These are phyloP conservation scores for Primulina tabacum DNA, from an alignment of 257 asterid species.

Conservation along the genomic window DNA sequence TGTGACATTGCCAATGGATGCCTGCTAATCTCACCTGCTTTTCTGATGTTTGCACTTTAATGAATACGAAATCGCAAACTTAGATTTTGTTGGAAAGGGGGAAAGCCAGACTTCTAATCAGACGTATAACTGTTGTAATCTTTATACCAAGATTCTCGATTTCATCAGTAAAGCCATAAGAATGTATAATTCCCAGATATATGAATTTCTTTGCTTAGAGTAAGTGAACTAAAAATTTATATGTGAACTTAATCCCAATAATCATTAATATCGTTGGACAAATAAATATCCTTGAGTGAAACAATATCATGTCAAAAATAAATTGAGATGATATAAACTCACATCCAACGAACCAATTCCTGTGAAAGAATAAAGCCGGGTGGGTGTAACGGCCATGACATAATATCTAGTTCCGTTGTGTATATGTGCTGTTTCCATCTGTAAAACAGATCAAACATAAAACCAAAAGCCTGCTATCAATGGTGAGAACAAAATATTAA, in stretches of 20 bases:
- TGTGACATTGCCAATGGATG: slow-evolving; percentile 2
- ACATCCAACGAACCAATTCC: slow-evolving; percentile 90
- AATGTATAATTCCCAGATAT: background rate
- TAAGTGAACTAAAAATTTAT: slow-evolving; percentile 7
- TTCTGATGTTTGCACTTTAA: slow-evolving; percentile 16
- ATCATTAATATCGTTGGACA: background rate
- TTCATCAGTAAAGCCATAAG: background rate
- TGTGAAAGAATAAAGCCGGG: slow-evolving; percentile 91
- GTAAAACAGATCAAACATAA: slow-evolving; percentile 25
- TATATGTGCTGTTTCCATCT: slow-evolving; percentile 86
- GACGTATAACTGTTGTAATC: background rate
- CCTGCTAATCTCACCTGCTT: slow-evolving; percentile 5
- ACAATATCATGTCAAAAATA: background rate
- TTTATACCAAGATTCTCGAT: slow-evolving; percentile 1
- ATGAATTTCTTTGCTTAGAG: background rate
- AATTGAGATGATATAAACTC: slow-evolving; percentile 29
- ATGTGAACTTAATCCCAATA: background rate
- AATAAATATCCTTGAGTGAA: slow-evolving; percentile 2
- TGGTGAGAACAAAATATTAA: slow-evolving; percentile 23
- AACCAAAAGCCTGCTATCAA: slow-evolving; percentile 10
- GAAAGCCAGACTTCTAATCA: slow-evolving; percentile 1
- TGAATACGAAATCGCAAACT: background rate
- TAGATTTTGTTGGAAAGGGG: background rate
- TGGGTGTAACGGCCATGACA: slow-evolving; percentile 99
- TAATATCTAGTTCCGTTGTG: slow-evolving; percentile 69